Conservation (phyloP, 768 basidiomycete species). For the Suillus lakei region DNA sequence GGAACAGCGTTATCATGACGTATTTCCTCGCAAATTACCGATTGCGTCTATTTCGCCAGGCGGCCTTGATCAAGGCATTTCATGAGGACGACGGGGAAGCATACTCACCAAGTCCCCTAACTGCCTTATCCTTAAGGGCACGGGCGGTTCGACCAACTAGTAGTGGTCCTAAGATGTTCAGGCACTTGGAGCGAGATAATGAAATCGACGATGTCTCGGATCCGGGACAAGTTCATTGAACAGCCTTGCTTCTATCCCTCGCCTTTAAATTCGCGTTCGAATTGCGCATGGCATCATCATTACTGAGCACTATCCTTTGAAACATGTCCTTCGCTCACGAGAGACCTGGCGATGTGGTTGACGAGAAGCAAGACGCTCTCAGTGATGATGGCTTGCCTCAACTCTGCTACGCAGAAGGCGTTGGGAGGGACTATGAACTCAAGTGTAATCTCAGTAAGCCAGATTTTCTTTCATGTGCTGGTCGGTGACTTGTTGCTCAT, state of each 20-base stretch:
- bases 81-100: no score
- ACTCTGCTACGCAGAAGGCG: conserved; percentile 25
- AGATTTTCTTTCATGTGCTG: conserved; percentile 2
- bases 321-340: neutral
- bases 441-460: conserved; percentile 36
- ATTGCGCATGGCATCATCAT: neutral
- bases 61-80: no score
- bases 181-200: no score
- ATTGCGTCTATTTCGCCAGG: no score
- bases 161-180: conserved; percentile 41
- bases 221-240: neutral
- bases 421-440: conserved; percentile 36
- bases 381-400: conserved; percentile 20
- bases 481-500: neutral
- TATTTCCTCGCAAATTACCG: no score
- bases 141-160: conserved; percentile 23
- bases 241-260: neutral
- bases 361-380: conserved; percentile 22
- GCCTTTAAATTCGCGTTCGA: neutral
- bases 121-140: no score
- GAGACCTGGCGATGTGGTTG: conserved; percentile 3
- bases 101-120: no score
- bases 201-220: conserved; percentile 23
- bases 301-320: neutral
- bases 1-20: no score